A percentile compares a stretch with the other conserved stretches of the same genome.
phyloP scores from a whole-genome alignment of 2,329 filamentous ascomycete genomes.

The Talaromyces sp. region DNA sequence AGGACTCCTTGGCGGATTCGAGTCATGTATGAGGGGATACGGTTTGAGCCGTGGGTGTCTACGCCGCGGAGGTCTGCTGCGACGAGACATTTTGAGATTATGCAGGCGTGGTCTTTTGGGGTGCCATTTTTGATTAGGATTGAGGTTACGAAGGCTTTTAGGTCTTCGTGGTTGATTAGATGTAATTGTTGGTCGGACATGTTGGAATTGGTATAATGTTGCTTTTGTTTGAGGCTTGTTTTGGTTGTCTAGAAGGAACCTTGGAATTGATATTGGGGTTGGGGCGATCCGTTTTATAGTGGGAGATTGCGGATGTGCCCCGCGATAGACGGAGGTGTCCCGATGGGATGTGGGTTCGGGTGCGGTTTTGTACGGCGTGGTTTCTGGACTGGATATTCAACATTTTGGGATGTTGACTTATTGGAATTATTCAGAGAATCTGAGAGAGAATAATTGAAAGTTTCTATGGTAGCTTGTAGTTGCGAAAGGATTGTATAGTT shows the following conservation, averaged over 20 bases:
- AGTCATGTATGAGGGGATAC: constrained; percentile 75
- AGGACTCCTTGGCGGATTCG: constrained; percentile 72
- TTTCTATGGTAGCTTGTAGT: too few relatives aligned
- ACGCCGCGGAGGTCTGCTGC: constrained; percentile 77
- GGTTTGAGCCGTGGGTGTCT: constrained; percentile 77
- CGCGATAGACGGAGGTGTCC: not conserved
- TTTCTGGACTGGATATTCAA: not conserved
- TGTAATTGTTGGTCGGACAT: constrained; percentile 15
- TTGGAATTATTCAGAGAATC: too few relatives aligned
- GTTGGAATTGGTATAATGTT: too few relatives aligned
- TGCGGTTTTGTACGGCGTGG: not conserved
- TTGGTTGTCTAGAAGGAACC: not conserved
- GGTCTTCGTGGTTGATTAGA: constrained; percentile 16
- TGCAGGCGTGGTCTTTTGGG: constrained; percentile 59
- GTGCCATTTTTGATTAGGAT: constrained; percentile 56
- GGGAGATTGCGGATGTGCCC: not conserved
- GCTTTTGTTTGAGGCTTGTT: too few relatives aligned
- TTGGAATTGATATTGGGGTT: not conserved
- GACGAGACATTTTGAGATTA: constrained; percentile 69
- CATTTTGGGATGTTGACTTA: too few relatives aligned
- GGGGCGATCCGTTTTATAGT: not conserved
- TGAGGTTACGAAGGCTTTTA: constrained; percentile 28
- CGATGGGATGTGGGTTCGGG: not conserved
- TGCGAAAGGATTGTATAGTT: too few relatives aligned
- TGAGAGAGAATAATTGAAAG: too few relatives aligned